phyloP scores from a whole-genome alignment of 495 filamentous ascomycete genomes.

The Neurospora sp. region DNA sequence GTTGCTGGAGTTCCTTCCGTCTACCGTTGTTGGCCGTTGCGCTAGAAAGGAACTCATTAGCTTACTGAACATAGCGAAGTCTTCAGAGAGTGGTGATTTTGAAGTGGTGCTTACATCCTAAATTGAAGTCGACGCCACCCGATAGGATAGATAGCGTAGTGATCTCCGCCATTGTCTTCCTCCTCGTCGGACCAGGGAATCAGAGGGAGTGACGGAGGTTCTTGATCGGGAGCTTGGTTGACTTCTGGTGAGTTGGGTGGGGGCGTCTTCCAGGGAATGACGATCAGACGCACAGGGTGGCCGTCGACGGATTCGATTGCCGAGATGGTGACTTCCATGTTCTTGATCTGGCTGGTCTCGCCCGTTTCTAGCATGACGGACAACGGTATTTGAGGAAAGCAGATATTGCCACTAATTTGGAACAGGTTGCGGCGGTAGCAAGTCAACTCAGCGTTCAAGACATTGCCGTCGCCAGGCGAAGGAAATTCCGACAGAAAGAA shows the following conservation, averaged over 20 bases:
- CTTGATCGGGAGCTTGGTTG: conserved; percentile 42
- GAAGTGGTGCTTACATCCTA: conserved; percentile 45
- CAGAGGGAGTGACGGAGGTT: conserved; percentile 58
- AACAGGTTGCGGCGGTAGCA: conserved; percentile 92
- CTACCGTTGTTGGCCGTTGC: conserved; percentile 62
- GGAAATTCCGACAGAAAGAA: conserved; percentile 90
- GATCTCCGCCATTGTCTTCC: conserved; percentile 45
- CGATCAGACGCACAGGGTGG: conserved; percentile 81
- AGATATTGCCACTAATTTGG: conserved; percentile 81
- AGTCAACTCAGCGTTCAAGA: conserved; percentile 68
- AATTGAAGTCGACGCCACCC: conserved; percentile 88
- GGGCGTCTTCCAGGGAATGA: conserved; percentile 92
- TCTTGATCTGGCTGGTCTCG: conserved; percentile 70
- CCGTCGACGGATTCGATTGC: conserved; percentile 84
- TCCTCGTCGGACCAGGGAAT: conserved; percentile 71
- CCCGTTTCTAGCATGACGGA: conserved; percentile 70
- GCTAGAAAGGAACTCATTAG: conserved; percentile 21
- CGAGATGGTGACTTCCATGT: conserved; percentile 75
- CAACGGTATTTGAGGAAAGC: conserved; percentile 62
- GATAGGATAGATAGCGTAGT: conserved; percentile 76
- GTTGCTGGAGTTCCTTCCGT: conserved; percentile 70
- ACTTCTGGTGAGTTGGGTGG: conserved; percentile 58
- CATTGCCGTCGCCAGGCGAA: conserved; percentile 52
- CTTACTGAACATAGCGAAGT: neutral
- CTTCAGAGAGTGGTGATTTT: neutral